A percentile compares a stretch with the other conserved stretches of the same genome.
Conservation (phyloP, 192 early-diverging fungal species). For the Coemansia sp. region DNA sequence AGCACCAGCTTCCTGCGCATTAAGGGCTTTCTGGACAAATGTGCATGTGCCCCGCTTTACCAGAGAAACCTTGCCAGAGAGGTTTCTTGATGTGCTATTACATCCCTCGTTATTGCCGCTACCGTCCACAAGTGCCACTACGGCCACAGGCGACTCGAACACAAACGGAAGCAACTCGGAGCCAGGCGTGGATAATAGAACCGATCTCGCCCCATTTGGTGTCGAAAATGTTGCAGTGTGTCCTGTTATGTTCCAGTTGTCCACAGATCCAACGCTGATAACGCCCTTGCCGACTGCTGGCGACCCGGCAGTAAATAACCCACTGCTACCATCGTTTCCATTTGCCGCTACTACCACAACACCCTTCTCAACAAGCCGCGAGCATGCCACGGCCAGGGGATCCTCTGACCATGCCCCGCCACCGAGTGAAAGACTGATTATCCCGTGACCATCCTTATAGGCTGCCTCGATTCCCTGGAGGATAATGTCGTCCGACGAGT, state of each 20-base stretch:
- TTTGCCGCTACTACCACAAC: slow-evolving; percentile 61
- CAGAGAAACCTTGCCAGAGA: slow-evolving; percentile 49
- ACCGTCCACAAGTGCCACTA: slow-evolving; percentile 11
- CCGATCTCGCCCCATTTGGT: not conserved
- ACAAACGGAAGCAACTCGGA: slow-evolving; percentile 23
- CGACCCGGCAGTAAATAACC: slow-evolving; percentile 56
- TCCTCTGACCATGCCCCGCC: slow-evolving; percentile 58
- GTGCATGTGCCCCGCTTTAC: slow-evolving; percentile 55
- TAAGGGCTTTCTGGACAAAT: slow-evolving; percentile 46
- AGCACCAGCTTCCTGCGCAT: slow-evolving; percentile 55
- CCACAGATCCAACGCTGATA: slow-evolving; percentile 60
- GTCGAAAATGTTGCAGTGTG: slow-evolving; percentile 23
- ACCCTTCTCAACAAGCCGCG: slow-evolving; percentile 49
- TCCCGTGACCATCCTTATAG: slow-evolving; percentile 45
- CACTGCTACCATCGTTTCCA: slow-evolving; percentile 71
- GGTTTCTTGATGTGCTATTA: not conserved
- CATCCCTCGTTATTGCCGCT: slow-evolving; percentile 25
- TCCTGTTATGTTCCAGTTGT: slow-evolving; percentile 43
- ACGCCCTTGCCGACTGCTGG: slow-evolving; percentile 56
- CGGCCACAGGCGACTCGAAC: slow-evolving; percentile 10
- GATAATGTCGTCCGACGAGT: slow-evolving; percentile 56
- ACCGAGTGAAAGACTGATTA: slow-evolving; percentile 66
- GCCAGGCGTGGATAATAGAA: slow-evolving; percentile 15
- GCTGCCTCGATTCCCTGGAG: slow-evolving; percentile 60
- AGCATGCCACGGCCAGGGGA: slow-evolving; percentile 54